Evolutionary conservation across 768 basidiomycete genomes (phyloP).

Genomic region (Sporobolomyces roseus): DNA sequence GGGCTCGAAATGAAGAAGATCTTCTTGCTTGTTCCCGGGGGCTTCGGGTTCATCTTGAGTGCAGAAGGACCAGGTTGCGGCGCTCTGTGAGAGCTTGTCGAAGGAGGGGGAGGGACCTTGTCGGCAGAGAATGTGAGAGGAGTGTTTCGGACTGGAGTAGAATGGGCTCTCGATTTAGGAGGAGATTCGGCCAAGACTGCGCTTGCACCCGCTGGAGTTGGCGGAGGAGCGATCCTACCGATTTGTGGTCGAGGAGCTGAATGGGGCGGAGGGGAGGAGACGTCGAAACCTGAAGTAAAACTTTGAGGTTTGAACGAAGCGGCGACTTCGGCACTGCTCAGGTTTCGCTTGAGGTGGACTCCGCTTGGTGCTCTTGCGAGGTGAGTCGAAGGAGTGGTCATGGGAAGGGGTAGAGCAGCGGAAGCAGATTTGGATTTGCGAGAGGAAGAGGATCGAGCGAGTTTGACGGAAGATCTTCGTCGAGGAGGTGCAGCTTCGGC

Average conservation of each 20-base stretch:
- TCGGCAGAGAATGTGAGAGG: slow-evolving; percentile 9
- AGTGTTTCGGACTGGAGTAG: background rate
- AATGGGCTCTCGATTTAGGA: background rate
- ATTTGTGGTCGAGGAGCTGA: slow-evolving; percentile 9
- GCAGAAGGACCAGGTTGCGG: slow-evolving; percentile 6
- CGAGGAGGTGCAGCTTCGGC: background rate
- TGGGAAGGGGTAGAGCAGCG: slow-evolving; percentile 12
- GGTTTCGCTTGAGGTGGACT: slow-evolving; percentile 14
- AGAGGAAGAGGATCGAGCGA: slow-evolving; percentile 7
- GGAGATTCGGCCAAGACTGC: slow-evolving; percentile 22
- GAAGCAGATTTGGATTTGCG: slow-evolving; percentile 16
- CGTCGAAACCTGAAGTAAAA: slow-evolving; percentile 36
- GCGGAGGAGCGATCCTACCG: slow-evolving; percentile 35
- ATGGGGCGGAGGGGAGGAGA: slow-evolving; percentile 22
- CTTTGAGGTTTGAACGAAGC: slow-evolving; percentile 38
- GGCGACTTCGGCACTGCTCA: slow-evolving; percentile 28
- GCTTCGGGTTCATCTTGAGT: slow-evolving; percentile 8
- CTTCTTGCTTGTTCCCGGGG: slow-evolving; percentile 32
- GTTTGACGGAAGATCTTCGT: slow-evolving; percentile 10
- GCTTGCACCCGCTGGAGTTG: slow-evolving; percentile 16
- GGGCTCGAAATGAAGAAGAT: slow-evolving; percentile 46
- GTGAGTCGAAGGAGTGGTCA: background rate
- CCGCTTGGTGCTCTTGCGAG: slow-evolving; percentile 15
- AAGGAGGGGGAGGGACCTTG: background rate
- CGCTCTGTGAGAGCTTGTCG: background rate